Evolutionary conservation across 495 filamentous ascomycete genomes (phyloP), one percentile per base, ranked within the genome.

Genomic region (Aspergillus sparsus): DNA sequence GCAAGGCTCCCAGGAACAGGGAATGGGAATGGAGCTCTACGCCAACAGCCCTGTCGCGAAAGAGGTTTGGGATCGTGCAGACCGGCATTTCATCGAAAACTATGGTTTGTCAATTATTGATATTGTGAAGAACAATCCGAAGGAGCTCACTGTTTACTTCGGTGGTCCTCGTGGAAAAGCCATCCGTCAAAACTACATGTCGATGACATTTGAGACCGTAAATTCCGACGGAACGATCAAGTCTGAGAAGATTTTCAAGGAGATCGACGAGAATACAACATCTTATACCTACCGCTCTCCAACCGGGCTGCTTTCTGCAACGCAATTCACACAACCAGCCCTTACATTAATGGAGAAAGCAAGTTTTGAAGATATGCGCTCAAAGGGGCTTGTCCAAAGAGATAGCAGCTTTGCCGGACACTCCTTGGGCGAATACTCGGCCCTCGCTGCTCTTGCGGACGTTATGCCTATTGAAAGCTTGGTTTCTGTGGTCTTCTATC

Each of bases 11-110:
- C 94, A 99, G 73, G 94, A 98, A 73, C 95, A 98, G 71, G 94
- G 94, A 51, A 99, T 99, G 94, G 94, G 94, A 75, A 99, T 99
- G 94, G 94, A 97, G 72, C 84, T 99, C 37, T 99, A 99, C 67
- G 87, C 77, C 58, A 93, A 86, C 77, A 97, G 93, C 68, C 80
- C 87, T 3, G 94, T 99, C 36, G 94, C 94, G 49, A 90, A 89
- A 75, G 93, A 97, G 70, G 95, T 99, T 33, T 99, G 94, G 94
- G 93, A 99, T 71, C 86, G 93, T 42, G 95, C 95, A 32, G 94
- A 99, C 76, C 91, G 88, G 72, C 95, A 99, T 71, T 96, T 99
- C 72, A 87, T 97, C 77, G 93, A 98, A 74, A 98, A 97, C 65
- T 99, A 99, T 77, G 94, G 93, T 62, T 95, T 98, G 60, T 89